Percentiles rank a stretch among this genome's conserved stretches.
Conservation (phyloP, 2,329 filamentous ascomycete genomes). For the Trichoderma endophyticum region DNA sequence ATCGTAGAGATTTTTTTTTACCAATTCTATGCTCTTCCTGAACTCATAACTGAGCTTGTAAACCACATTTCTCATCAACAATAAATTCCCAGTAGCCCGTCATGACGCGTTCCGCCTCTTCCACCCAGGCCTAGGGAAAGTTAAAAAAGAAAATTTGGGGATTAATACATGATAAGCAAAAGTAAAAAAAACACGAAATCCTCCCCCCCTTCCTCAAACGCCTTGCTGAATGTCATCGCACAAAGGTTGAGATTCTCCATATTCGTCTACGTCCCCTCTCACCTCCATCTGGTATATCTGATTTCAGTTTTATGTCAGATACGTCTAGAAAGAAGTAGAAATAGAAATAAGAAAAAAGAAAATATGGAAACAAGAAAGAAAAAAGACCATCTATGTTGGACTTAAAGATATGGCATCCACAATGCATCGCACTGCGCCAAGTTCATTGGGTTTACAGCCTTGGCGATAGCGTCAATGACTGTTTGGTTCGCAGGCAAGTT, state of each 20-base stretch:
- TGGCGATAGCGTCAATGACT: slow-evolving; percentile 89
- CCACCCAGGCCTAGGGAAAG: background rate
- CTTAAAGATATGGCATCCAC: slow-evolving; percentile 94
- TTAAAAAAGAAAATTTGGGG: background rate
- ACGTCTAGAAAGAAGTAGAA: background rate
- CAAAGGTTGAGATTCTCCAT: background rate
- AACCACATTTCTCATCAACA: slow-evolving; percentile 8
- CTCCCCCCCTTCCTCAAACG: background rate
- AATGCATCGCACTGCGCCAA: slow-evolving; percentile 84
- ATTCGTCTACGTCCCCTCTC: background rate
- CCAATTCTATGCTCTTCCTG: slow-evolving; percentile 1
- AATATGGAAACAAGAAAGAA: background rate
- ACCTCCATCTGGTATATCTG: background rate
- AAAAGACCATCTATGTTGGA: background rate
- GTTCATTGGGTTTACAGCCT: slow-evolving; percentile 87
- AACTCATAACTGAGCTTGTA: background rate
- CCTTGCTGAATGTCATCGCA: slow-evolving; percentile 14
- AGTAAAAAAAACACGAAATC: background rate
- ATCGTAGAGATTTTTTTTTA: background rate
- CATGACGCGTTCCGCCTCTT: background rate
- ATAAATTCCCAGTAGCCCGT: background rate
- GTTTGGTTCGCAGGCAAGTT: slow-evolving; percentile 95
- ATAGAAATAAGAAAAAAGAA: background rate
- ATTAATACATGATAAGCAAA: background rate
- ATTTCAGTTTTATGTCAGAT: background rate